A percentile compares a stretch with the other conserved stretches of the same genome.
Evolutionary conservation across 2,329 filamentous ascomycete genomes (phyloP).

Genomic region (Elsinoe arachidis): DNA sequence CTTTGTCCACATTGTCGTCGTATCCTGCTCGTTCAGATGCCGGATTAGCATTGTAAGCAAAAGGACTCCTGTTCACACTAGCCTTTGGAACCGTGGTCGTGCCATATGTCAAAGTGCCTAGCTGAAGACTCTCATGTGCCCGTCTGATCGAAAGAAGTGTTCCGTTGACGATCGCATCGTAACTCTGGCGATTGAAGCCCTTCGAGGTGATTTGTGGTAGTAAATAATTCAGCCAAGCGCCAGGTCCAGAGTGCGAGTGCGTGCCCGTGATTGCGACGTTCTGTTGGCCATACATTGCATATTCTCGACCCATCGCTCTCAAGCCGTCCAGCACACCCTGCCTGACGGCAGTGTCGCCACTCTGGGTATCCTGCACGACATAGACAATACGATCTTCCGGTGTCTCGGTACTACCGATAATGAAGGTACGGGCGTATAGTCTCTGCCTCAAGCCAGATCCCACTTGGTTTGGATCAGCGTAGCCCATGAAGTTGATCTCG

Average conservation of each 20-base stretch:
- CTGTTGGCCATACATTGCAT: conserved; percentile 63
- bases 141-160: conserved; percentile 71
- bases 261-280: conserved; percentile 89
- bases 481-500: conserved; percentile 85
- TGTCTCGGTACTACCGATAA: conserved; percentile 60
- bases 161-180: conserved; percentile 80
- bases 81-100: conserved; percentile 62
- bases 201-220: conserved; percentile 82
- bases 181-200: conserved; percentile 80
- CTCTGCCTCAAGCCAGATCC: conserved; percentile 81
- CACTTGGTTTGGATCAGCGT: conserved; percentile 74
- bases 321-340: conserved; percentile 78
- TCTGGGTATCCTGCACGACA: conserved; percentile 75
- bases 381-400: conserved; percentile 72
- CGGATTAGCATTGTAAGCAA: conserved; percentile 80
- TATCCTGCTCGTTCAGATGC: conserved; percentile 65
- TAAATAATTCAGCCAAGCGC: conserved; percentile 90
- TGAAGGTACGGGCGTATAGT: conserved; percentile 81
- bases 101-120: conserved; percentile 64
- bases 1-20: conserved; percentile 59
- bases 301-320: conserved; percentile 58
- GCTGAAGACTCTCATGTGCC: conserved; percentile 63
- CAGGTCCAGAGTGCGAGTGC: conserved; percentile 85
- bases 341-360: conserved; percentile 80
- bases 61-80: conserved; percentile 84